These are phyloP conservation scores for Amanita exitialis DNA, from an alignment of 768 basidiomycete species.

Conservation along the genomic window DNA sequence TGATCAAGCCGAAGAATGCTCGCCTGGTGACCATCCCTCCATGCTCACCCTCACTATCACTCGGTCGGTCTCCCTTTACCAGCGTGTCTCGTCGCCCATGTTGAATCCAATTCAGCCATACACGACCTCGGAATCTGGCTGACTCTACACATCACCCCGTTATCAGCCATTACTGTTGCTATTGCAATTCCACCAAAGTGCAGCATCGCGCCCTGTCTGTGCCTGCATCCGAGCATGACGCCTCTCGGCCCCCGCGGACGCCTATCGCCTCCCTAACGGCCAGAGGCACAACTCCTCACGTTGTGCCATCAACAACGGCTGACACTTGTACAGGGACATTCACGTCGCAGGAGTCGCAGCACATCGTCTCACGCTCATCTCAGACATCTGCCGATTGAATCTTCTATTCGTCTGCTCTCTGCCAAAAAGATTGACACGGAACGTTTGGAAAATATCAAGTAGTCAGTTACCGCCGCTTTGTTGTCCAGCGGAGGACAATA, in stretches of 20 bases:
- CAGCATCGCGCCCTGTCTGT: background rate
- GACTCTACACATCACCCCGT: too few species aligned
- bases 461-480: constrained; percentile 51
- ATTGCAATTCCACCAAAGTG: too few species aligned
- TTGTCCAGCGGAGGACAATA: constrained; percentile 58
- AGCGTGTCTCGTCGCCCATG: too few species aligned
- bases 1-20: too few species aligned
- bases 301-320: background rate
- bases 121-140: too few species aligned
- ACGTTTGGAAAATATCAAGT: constrained; percentile 41
- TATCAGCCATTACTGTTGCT: too few species aligned
- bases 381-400: constrained; percentile 58
- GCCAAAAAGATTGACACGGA: constrained; percentile 47
- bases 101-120: too few species aligned
- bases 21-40: too few species aligned
- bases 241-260: background rate
- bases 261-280: background rate
- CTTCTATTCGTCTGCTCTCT: constrained; percentile 62
- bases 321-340: constrained; percentile 39
- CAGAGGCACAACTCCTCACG: background rate
- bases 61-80: too few species aligned
- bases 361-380: constrained; percentile 63
- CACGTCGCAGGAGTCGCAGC: constrained; percentile 51
- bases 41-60: too few species aligned
- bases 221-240: background rate